These are phyloP conservation scores for Penicillium italicum DNA, from an alignment of 2,329 filamentous ascomycete genomes.

Conservation along the genomic window DNA sequence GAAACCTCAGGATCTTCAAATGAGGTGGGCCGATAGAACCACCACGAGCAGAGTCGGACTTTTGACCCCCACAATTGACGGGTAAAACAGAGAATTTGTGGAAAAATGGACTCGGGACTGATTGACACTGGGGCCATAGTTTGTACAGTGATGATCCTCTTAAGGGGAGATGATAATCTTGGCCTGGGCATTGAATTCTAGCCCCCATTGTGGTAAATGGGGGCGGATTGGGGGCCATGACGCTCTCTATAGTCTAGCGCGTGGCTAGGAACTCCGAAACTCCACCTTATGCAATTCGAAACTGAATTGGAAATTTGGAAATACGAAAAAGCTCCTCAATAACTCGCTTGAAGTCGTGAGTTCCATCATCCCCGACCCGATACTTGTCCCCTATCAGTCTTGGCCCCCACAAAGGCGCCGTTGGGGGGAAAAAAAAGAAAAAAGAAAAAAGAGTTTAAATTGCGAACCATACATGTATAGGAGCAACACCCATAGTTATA, in stretches of 20 bases:
- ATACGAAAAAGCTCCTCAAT: not conserved
- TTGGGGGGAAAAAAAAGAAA: too few relatives aligned
- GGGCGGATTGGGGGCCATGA: conserved; percentile 26
- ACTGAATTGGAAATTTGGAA: not conserved
- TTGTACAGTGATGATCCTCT: conserved; percentile 21
- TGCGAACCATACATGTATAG: not conserved
- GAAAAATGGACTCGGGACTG: conserved; percentile 9
- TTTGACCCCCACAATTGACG: conserved; percentile 25
- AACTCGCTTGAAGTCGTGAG: not conserved
- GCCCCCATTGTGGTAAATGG: conserved; percentile 22
- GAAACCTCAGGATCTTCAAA: conserved; percentile 18
- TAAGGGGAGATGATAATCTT: conserved; percentile 14
- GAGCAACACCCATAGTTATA: not conserved
- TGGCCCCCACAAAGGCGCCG: conserved; percentile 23
- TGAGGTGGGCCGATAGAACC: conserved; percentile 17
- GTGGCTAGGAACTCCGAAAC: not conserved
- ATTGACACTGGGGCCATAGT: conserved; percentile 19
- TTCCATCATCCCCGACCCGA: conserved; percentile 4
- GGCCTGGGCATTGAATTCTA: conserved; percentile 13
- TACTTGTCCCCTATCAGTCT: conserved; percentile 10
- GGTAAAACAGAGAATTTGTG: conserved; percentile 15
- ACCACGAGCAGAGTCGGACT: conserved; percentile 12
- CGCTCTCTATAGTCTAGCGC: conserved; percentile 2
- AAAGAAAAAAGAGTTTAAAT: not conserved
- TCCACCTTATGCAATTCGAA: not conserved